These are phyloP conservation scores for Ceratobasidium papillatum DNA, from an alignment of 1,284 basidiomycete species.

Conservation along the genomic window DNA sequence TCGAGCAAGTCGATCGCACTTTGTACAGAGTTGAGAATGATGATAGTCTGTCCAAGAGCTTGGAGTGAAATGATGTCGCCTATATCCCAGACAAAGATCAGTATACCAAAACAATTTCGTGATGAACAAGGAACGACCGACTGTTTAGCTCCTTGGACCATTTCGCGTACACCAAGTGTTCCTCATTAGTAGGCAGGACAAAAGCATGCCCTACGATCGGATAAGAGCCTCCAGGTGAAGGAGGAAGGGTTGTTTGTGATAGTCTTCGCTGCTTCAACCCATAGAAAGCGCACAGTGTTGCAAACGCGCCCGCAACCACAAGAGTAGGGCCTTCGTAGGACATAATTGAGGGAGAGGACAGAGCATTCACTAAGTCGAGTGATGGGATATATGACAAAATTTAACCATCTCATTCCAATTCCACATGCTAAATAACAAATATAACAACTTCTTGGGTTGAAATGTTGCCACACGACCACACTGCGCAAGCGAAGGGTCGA, in stretches of 20 bases:
- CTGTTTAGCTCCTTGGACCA: slow-evolving; percentile 28
- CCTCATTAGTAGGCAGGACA: slow-evolving; percentile 10
- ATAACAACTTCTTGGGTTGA: too few relatives aligned
- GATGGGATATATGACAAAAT: background rate
- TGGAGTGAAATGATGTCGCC: slow-evolving; percentile 38
- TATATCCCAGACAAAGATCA: background rate
- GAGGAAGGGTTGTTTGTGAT: background rate
- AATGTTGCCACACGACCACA: too few relatives aligned
- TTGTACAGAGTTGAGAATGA: slow-evolving; percentile 39
- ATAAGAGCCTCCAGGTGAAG: slow-evolving; percentile 17
- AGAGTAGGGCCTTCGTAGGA: background rate
- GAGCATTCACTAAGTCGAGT: background rate
- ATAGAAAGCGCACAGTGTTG: background rate
- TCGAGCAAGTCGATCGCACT: slow-evolving; percentile 38
- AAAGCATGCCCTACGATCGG: slow-evolving; percentile 24
- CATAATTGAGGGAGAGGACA: background rate
- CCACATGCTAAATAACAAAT: too few relatives aligned
- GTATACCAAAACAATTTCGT: background rate
- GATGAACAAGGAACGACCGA: background rate
- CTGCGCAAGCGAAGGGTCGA: too few relatives aligned
- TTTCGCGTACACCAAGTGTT: slow-evolving; percentile 12
- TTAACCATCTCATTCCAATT: too few relatives aligned
- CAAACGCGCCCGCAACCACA: background rate
- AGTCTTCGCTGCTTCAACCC: background rate
- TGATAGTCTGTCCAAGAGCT: slow-evolving; percentile 32